phyloP scores from a whole-genome alignment of 352 stramenopile genomes.

The Globisporangium okanoganense region DNA sequence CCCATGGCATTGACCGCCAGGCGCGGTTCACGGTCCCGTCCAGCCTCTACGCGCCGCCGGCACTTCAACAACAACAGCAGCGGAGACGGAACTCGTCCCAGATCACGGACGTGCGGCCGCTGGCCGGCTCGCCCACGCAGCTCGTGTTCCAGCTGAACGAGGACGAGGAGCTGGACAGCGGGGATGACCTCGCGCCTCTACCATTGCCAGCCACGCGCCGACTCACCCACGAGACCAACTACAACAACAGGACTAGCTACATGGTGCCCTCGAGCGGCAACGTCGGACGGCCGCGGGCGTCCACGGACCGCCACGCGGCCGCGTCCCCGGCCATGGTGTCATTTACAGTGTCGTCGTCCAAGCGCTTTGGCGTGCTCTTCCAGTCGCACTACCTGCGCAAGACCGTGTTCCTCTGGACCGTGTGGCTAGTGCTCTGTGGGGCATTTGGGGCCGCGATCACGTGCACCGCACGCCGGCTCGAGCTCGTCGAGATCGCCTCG shows the following conservation, averaged over 20 bases:
- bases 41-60: slow-evolving; percentile 53
- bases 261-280: slow-evolving; percentile 19
- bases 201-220: slow-evolving; percentile 2
- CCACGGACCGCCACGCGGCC: slow-evolving; percentile 20
- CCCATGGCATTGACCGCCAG: slow-evolving; percentile 53
- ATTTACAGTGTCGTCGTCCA: slow-evolving; percentile 30
- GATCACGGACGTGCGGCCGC: slow-evolving; percentile 8
- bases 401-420: slow-evolving; percentile 44
- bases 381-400: slow-evolving; percentile 29
- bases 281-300: slow-evolving; percentile 17
- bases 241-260: slow-evolving; percentile 13
- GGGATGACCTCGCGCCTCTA: slow-evolving; percentile 13
- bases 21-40: slow-evolving; percentile 48
- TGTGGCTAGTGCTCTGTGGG: slow-evolving; percentile 27
- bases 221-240: slow-evolving; percentile 13
- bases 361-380: slow-evolving; percentile 39
- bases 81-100: slow-evolving; percentile 14
- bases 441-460: slow-evolving; percentile 22
- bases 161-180: slow-evolving; percentile 14
- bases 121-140: slow-evolving; percentile 6
- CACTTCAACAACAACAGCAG: slow-evolving; percentile 25
- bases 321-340: slow-evolving; percentile 32
- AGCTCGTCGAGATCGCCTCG: slow-evolving; percentile 18
- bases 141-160: slow-evolving; percentile 13
- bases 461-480: slow-evolving; percentile 26